phyloP scores from a whole-genome alignment of 768 basidiomycete species.

The Hericium rajendrae region DNA sequence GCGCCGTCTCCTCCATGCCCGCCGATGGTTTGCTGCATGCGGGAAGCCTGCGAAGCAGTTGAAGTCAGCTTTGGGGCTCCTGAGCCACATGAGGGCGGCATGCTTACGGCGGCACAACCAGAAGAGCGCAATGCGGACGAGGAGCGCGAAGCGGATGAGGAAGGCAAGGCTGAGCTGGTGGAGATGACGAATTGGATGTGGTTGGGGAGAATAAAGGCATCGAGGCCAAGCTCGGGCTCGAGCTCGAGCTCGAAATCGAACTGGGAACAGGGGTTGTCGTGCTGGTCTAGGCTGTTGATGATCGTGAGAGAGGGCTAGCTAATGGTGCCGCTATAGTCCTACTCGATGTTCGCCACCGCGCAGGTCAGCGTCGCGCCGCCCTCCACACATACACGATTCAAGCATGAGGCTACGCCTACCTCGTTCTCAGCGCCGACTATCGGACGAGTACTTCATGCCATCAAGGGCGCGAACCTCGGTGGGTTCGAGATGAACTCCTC shows the following conservation, averaged over 20 bases:
- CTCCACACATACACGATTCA: no score
- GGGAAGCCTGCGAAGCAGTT: neutral
- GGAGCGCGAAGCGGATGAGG: constrained; percentile 23
- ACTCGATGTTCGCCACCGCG: constrained; percentile 20
- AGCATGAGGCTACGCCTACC: no score
- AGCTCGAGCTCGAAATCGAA: neutral
- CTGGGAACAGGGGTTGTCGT: constrained; percentile 1
- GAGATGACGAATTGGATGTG: neutral
- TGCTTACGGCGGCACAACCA: constrained; percentile 5
- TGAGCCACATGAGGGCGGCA: neutral
- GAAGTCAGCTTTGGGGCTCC: neutral
- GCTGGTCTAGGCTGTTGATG: constrained; percentile 28
- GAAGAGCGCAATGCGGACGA: constrained; percentile 20
- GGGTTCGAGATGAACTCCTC: no score
- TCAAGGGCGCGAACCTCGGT: no score
- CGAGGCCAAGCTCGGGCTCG: no score
- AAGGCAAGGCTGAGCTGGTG: neutral
- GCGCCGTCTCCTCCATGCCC: no score
- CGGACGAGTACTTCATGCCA: no score
- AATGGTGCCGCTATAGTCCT: constrained; percentile 15
- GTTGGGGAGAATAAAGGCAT: no score
- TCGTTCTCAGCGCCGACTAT: no score
- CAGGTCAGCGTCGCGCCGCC: no score
- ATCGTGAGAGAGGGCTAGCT: constrained; percentile 25
- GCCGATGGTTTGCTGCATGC: neutral